A percentile compares a stretch with the other conserved stretches of the same genome.
Conservation (phyloP, 768 basidiomycete genomes). For the Lentinula lateritia region DNA sequence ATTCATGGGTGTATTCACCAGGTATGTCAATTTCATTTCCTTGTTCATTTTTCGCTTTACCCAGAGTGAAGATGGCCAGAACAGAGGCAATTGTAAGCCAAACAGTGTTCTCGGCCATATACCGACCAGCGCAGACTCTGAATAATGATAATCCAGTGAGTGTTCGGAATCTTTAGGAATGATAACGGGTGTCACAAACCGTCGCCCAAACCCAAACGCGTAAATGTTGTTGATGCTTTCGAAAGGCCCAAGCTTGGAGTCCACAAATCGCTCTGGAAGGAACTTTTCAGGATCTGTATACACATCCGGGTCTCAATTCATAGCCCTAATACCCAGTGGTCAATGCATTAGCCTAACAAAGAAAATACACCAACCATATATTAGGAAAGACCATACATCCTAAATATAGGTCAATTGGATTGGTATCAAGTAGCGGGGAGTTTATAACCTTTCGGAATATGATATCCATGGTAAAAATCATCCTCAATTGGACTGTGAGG, state of each 20-base stretch:
- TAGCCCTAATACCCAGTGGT: constrained; percentile 11
- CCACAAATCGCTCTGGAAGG: constrained; percentile 13
- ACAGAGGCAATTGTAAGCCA: constrained; percentile 26
- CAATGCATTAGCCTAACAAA: background rate
- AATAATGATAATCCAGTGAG: too few relatives aligned
- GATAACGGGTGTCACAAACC: too few relatives aligned
- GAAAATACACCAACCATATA: background rate
- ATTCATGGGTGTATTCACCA: too few relatives aligned
- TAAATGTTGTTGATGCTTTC: background rate
- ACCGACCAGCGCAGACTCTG: constrained; percentile 29
- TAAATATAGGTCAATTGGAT: background rate
- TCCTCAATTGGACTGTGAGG: background rate
- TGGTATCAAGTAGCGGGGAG: background rate
- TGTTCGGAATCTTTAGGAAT: too few relatives aligned
- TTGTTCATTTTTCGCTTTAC: constrained; percentile 13
- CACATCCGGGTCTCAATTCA: constrained; percentile 17
- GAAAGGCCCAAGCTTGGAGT: background rate
- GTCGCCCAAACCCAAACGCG: background rate
- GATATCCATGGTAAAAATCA: background rate
- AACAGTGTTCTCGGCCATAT: constrained; percentile 25
- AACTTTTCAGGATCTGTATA: constrained; percentile 19
- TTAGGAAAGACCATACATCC: background rate
- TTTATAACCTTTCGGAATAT: background rate
- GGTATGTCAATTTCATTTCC: background rate
- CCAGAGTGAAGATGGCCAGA: constrained; percentile 25